Evolutionary conservation across 75 land plant genomes (phyloP), one percentile per base, ranked within the genome.

Genomic region (Pinus taeda): DNA sequence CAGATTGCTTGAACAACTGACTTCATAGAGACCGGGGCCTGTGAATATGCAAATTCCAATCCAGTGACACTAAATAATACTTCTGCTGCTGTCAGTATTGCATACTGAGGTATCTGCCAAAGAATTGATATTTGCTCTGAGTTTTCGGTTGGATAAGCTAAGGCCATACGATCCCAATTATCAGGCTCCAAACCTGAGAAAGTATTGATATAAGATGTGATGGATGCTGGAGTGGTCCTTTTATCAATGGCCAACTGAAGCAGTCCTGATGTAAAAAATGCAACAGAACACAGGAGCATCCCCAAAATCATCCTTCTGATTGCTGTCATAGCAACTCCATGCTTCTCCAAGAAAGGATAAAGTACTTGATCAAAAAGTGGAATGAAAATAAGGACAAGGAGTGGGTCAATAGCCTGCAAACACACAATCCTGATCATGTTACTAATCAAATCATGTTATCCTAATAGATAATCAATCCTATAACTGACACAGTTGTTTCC

Each of bases 21-120:
- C 21, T 83, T 83, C 85, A 83, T 83, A 24, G 85, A 79, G 57
- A 75, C 74, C 5, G 85, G 85, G 57, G 85, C 85, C 60, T 83
- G 85, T 15, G 85, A 83, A 67, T 83, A 83, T 9, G 85, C 85
- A 80, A 83, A 83, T 69, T 83, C 85, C 18, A 83, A 74, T 15
- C 85, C 85, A 45, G 85, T 83, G 24, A 83, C 76, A 71, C 85
- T 83, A 64, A 83, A 83, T 77, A 83, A 42, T 49, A 83, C 76
- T 57, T 83, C 85, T 36, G 83, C 82, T 57, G 82, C 78, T 60
- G 85, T 83, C 11, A 83, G 56, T 36, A 80, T 36, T 33, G 80
- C 56, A 20, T 75, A 67, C 72, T 83, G 85, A 49, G 85, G 85
- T 24, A 80, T 57, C 57, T 83, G 85, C 85, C 85, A 83, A 15